Conservation (phyloP, 768 basidiomycete species). For the Hygrocybe punicea region DNA sequence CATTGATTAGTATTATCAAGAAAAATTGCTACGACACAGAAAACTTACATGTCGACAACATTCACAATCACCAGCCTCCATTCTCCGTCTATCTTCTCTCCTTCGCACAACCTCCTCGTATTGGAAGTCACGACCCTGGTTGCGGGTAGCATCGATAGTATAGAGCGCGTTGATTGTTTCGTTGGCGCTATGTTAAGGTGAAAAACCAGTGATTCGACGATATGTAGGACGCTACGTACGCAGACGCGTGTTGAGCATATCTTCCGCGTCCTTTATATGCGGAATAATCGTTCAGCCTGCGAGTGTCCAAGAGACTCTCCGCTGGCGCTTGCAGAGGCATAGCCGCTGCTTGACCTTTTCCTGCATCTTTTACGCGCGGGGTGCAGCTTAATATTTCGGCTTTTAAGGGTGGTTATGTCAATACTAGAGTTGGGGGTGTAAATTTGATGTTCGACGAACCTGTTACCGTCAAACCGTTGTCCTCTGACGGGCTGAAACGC, state of each 20-base stretch:
- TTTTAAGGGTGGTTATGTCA: background rate
- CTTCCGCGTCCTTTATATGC: constrained; percentile 58
- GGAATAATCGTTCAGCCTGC: constrained; percentile 38
- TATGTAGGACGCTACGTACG: constrained; percentile 11
- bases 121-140: constrained; percentile 62
- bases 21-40: background rate
- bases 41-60: constrained; percentile 65
- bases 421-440: no score
- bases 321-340: constrained; percentile 24
- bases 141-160: constrained; percentile 61
- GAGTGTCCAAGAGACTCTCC: constrained; percentile 20
- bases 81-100: constrained; percentile 55
- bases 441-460: no score
- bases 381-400: background rate
- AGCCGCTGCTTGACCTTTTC: constrained; percentile 1
- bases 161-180: constrained; percentile 61
- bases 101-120: constrained; percentile 76
- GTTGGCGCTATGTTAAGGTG: constrained; percentile 22
- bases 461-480: no score
- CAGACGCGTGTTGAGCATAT: constrained; percentile 44
- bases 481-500: no score
- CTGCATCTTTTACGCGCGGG: background rate
- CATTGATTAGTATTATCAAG: background rate
- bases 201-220: background rate
- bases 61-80: constrained; percentile 79